phyloP scores from a whole-genome alignment of 75 land plant genomes.

The Chamaecyparis obtusa region DNA sequence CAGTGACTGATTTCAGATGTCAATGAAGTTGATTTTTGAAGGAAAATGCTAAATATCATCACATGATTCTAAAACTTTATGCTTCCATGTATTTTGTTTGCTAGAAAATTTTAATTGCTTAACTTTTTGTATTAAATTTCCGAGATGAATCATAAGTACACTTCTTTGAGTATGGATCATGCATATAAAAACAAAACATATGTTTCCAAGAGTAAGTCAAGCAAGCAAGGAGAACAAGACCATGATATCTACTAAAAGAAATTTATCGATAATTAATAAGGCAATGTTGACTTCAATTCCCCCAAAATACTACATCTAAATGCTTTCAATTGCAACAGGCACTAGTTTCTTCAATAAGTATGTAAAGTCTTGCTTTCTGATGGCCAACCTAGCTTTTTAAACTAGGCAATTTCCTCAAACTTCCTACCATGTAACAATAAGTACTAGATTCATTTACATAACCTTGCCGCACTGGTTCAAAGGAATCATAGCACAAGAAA shows the following conservation, averaged over 20 bases:
- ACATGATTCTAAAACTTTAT: too few relatives aligned
- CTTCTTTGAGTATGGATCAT: neutral
- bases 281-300: neutral
- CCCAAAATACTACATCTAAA: neutral
- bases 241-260: neutral
- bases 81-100: neutral
- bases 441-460: neutral
- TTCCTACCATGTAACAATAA: neutral
- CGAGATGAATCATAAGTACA: neutral
- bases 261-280: neutral
- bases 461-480: neutral
- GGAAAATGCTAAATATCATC: too few relatives aligned
- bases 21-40: neutral
- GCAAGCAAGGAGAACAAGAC: neutral
- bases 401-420: neutral
- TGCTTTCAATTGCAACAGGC: neutral
- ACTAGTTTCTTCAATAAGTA: neutral
- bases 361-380: neutral
- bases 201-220: neutral
- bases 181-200: neutral
- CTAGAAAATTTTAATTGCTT: neutral
- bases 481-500: neutral
- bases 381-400: neutral
- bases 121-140: neutral
- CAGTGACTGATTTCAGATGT: neutral